Evolutionary conservation across 2,329 filamentous ascomycete genomes (phyloP).

Genomic region (Thelonectria discophora): DNA sequence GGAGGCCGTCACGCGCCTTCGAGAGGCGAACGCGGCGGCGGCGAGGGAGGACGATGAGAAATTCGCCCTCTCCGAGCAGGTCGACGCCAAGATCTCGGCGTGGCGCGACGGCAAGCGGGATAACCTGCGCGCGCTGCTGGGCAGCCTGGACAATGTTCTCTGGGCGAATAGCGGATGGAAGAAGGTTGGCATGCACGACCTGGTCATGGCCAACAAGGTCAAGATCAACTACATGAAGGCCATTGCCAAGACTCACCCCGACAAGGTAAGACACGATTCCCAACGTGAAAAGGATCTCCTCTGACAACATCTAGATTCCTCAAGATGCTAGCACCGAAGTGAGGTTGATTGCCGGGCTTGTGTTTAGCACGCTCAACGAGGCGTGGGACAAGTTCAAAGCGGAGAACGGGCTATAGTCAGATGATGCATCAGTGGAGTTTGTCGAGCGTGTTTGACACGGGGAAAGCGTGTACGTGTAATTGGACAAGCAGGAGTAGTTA

Average conservation of each 20-base stretch:
- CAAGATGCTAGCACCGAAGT: conserved; percentile 72
- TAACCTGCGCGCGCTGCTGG: conserved; percentile 87
- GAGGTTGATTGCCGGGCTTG: conserved; percentile 69
- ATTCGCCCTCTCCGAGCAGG: conserved; percentile 84
- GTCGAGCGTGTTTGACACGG: conserved; percentile 34
- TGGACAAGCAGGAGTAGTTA: conserved; percentile 23
- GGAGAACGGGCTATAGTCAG: conserved; percentile 68
- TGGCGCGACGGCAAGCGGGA: conserved; percentile 95
- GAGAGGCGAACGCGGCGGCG: conserved; percentile 84
- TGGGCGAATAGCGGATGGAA: conserved; percentile 97
- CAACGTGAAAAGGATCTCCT: background rate
- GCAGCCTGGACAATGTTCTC: conserved; percentile 86
- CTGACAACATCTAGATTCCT: conserved; percentile 59
- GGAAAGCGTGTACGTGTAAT: conserved; percentile 35
- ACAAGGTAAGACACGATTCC: conserved; percentile 76
- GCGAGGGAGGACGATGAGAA: conserved; percentile 92
- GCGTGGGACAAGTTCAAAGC: conserved; percentile 78
- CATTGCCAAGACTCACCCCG: conserved; percentile 97
- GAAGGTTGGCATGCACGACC: conserved; percentile 91
- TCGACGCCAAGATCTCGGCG: conserved; percentile 78
- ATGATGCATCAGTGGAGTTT: conserved; percentile 37
- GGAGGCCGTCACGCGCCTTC: conserved; percentile 82
- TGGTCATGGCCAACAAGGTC: conserved; percentile 92
- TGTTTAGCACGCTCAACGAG: conserved; percentile 76
- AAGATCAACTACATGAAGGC: conserved; percentile 99